Percentiles rank a stretch among this genome's conserved stretches.
Conservation (phyloP, 768 basidiomycete genomes). For the Boletus subcaerulescens region DNA sequence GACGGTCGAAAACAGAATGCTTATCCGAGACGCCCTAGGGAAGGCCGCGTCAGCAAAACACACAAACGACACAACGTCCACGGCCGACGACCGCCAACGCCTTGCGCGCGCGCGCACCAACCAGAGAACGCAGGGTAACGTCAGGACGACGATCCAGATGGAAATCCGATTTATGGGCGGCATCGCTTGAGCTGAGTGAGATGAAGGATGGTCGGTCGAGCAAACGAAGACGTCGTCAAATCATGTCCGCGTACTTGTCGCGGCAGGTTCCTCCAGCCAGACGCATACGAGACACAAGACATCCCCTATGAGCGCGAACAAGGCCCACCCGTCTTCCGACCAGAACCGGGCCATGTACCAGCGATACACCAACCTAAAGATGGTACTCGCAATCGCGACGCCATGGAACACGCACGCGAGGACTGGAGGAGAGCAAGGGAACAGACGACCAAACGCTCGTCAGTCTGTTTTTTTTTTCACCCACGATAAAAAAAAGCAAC, state of each 20-base stretch:
- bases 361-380: slow-evolving; percentile 23
- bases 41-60: not conserved
- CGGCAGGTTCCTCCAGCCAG: not conserved
- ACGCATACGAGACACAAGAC: slow-evolving; percentile 8
- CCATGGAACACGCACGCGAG: slow-evolving; percentile 14
- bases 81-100: no score
- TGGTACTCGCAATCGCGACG: slow-evolving; percentile 22
- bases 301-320: slow-evolving; percentile 22
- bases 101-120: slow-evolving; percentile 21
- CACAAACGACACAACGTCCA: not conserved
- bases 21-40: slow-evolving; percentile 23
- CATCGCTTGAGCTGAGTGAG: not conserved
- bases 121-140: slow-evolving; percentile 21
- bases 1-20: slow-evolving; percentile 25
- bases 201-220: not conserved
- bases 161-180: not conserved
- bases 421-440: slow-evolving; percentile 4
- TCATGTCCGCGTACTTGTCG: not conserved
- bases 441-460: not conserved
- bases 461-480: no score
- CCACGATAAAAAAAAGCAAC: no score
- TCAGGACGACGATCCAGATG: slow-evolving; percentile 13
- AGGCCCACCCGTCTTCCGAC: slow-evolving; percentile 31
- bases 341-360: slow-evolving; percentile 21
- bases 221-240: no score